phyloP scores from a whole-genome alignment of 352 stramenopile genomes.

The Elongisporangium prolatum region DNA sequence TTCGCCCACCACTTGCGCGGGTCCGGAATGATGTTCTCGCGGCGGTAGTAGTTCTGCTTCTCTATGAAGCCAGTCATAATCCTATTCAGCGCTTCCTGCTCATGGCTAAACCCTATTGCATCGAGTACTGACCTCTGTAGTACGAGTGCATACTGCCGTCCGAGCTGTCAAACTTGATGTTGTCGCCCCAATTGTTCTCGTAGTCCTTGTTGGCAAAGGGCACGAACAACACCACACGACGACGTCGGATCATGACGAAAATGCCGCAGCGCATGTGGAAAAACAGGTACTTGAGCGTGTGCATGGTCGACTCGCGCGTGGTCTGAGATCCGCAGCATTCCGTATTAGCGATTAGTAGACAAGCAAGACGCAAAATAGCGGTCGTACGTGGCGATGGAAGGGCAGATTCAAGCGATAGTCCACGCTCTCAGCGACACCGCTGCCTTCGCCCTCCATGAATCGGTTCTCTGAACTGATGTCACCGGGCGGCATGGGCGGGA shows the following conservation, averaged over 20 bases:
- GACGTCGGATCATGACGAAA: constrained; percentile 97
- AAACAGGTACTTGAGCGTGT: constrained; percentile 98
- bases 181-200: constrained; percentile 94
- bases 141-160: constrained; percentile 90
- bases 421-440: constrained; percentile 50
- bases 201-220: constrained; percentile 98
- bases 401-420: constrained; percentile 88
- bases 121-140: constrained; percentile 72
- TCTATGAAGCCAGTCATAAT: constrained; percentile 14
- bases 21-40: constrained; percentile 78
- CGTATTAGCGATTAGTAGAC: background rate
- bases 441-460: constrained; percentile 51
- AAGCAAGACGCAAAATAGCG: background rate
- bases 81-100: constrained; percentile 26
- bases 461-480: constrained; percentile 49
- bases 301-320: constrained; percentile 85
- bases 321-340: constrained; percentile 16
- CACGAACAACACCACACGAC: constrained; percentile 94
- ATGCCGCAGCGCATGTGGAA: constrained; percentile 98
- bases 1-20: constrained; percentile 98
- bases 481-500: constrained; percentile 29
- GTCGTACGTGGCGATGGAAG: constrained; percentile 80
- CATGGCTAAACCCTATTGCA: too few relatives aligned
- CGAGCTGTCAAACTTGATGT: constrained; percentile 88
- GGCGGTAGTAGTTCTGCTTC: constrained; percentile 74